Base-by-base conservation (phyloP, 2,329 filamentous ascomycete species). In the Botryosphaeria dothidea region DNA sequence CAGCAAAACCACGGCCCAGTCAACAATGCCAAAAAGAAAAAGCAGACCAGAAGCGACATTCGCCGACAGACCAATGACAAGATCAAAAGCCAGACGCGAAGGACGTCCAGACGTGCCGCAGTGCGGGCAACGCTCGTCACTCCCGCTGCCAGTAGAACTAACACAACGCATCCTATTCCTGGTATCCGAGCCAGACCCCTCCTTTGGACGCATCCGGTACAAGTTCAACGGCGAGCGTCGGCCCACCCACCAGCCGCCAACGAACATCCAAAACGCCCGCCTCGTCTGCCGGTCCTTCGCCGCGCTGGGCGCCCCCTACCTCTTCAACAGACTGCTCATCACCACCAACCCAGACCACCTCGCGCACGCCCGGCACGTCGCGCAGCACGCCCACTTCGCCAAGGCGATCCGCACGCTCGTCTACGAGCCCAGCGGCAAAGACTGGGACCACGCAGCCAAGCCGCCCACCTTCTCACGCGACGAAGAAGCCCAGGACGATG, bases 221-320 rank as follows among this genome's bases (percentile, higher is more conserved):
- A 52, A 25, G 25, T 38, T 25, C 23, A 52, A 27, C 3, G 41
- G 15, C 2, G 29, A 17, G 19, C 60, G 15, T 2, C 31, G 60
- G 8, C 9, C 36, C 15, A 11, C 23, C 2, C 15, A n/a, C 15
- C 60, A 62, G 13, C 21, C 45, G 9, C 17, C 43, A 3, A 31
- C 19, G 9, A 23, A 49, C 34, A 62, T 62, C 15, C 1, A 52
- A 21, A 62, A 52, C 21, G 45, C 48, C 9, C 60, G 60, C 15
- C 60, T 62, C 17, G 60, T 52, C 13, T 62, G 60, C 60, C 49
- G 21, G 17, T 9, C 60, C 13, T 62, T 62, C 25, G 45, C 43
- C 15, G 60, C 36, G 8, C 23, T 54, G 19, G 60, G 43, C 8
- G 29, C 31, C 17, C 19, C 46, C 2, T 54, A 36, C 27, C 60